Evolutionary conservation across 192 early-diverging fungal species (phyloP), one percentile per base, ranked within the genome.

Genomic region (Backusella tuberculispora): DNA sequence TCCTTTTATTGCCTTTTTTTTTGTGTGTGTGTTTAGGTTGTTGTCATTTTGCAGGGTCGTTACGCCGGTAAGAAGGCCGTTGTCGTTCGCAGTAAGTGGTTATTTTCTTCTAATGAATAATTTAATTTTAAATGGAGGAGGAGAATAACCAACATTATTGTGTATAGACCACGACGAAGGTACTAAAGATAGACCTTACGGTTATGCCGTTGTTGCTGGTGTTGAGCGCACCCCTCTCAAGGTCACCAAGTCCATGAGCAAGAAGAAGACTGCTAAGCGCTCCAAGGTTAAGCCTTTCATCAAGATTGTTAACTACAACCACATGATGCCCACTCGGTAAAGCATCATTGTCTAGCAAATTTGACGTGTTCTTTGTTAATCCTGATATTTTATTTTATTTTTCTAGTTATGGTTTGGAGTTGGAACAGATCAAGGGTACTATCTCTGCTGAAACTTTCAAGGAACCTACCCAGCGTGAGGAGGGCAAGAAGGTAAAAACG

Each of bases 1-100:
- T 47, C 10, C 48, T 60, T 43, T 66, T n/a, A 45, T 29, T 24
- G 13, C 5, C 14, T 19, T 45, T 26, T 45, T 26, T 29, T 4
- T 12, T 34, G 29, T 2, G 2, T 34, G 29, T 34, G 29, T 34
- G 3, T 53, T 29, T 88, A 98, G 95, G 97, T 98, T 79, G 97
- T 96, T 76, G 93, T 99, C 74, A 86, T 99, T 85, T 93, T 99
- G 77, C 95, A 98, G 83, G 98, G 97, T 75, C 95, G 98, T 76
- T 95, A 95, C 78, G 98, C 98, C 85, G 98, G 98, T 81, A 98
- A 97, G 92, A 99, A 99, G 92, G 97, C 97, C 78, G 97, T 99
- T 81, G 95, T 99, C 80, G 93, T 99, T 83, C 96, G 96, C 88
- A 94, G 81, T 82, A 78, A 34, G 81, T 63, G 73, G 70, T 53